Conservation (phyloP, 1,284 basidiomycete species). For the Ustilago curta region DNA sequence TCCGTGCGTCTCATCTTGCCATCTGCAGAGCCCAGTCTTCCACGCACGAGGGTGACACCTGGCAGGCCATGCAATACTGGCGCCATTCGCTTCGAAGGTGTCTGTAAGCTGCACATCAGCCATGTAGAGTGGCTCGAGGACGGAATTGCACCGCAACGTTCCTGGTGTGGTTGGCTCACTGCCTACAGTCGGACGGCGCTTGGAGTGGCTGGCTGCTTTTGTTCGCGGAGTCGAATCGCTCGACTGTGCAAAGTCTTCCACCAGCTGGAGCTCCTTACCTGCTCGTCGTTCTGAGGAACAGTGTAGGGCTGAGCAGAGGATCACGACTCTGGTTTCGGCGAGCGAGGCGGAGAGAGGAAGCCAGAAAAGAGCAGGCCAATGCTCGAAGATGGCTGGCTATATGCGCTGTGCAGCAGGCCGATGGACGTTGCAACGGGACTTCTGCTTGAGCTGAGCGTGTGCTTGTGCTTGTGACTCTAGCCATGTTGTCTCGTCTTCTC, state of each 20-base stretch:
- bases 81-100: constrained; percentile 16
- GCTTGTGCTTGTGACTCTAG: too few species aligned
- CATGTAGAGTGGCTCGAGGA: constrained; percentile 10
- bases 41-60: too few species aligned
- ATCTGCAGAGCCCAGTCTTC: too few species aligned
- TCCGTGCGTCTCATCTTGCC: too few species aligned
- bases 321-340: too few species aligned
- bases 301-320: too few species aligned
- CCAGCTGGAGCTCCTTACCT: too few species aligned
- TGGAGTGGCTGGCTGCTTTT: too few species aligned
- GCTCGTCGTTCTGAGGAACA: too few species aligned
- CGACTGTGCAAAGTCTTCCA: too few species aligned
- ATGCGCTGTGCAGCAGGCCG: constrained; percentile 8
- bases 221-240: too few species aligned
- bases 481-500: neutral
- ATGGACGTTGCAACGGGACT: neutral
- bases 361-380: neutral
- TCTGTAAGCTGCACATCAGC: constrained; percentile 17
- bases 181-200: constrained; percentile 2
- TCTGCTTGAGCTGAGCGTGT: too few species aligned
- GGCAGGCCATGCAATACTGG: constrained; percentile 12
- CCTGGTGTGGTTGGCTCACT: neutral
- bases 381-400: constrained; percentile 1
- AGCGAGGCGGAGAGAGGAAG: neutral
- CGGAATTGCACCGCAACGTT: neutral